Base-by-base conservation (phyloP, 2,329 filamentous ascomycete genomes). In the Taxawa tesnikishii region DNA sequence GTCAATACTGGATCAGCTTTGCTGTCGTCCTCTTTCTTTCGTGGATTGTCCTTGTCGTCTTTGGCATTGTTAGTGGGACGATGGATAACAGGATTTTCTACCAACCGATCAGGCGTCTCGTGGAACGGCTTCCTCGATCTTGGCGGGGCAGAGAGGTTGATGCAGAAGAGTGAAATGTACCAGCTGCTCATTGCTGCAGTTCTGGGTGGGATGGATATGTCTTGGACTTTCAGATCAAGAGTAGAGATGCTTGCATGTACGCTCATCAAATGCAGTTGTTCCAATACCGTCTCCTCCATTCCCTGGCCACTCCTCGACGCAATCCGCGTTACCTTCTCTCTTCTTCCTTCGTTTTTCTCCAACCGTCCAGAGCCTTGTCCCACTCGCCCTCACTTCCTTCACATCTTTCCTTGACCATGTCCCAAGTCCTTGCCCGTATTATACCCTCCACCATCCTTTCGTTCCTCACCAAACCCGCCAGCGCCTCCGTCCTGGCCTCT, bases 371-470 rank as follows among this genome's bases (percentile, higher is more conserved):
- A 2, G 75, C 77, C 37, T 69, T 65, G 48, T 85, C 75, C 13
- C 42, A 59, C 29, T 67, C 70, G 7, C 64, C 39, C 8, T 30
- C 30, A 3, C 31, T 26, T 15, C 11, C 29, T 6, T 56, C 71
- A 51, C 90, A 96, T 43, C 84, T 68, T 48, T 87, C 80, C 25
- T 67, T 69, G 3, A 94, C 68, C 15, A 92, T 53, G 1, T 68
- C 67, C 88, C 90, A 96, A 1, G 82, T 92, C 52, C 85, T 71
- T 31, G 71, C 68, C 42, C 90, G 70, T 31, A 98, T 73, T 33
- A 92, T 90, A 35, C 65, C 68, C 59, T 92, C 83, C 11, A 92
- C 73, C 24, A 72, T 71, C 47, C 74, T 70, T 60, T 92, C 83
- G 50, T 82, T 80, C 44, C 80, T 68, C 36, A 92, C 61, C 32